Evolutionary conservation across 345 rosid species (phyloP).

Genomic region (Psidium friedrichsthalianum): DNA sequence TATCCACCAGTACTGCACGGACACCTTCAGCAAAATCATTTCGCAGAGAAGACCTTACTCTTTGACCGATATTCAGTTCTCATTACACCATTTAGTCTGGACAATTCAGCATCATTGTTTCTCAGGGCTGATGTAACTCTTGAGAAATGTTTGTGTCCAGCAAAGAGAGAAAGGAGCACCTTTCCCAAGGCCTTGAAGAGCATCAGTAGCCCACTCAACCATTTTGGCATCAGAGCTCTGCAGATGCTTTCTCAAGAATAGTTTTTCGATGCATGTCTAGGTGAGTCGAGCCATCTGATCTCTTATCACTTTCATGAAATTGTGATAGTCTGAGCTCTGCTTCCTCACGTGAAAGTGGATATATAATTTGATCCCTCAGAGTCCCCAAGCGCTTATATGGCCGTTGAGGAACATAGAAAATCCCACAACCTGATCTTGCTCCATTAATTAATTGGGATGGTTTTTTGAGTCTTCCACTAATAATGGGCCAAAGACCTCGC

Average conservation of each 20-base stretch:
- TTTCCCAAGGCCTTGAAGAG: slow-evolving; percentile 71
- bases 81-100: slow-evolving; percentile 69
- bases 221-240: too few species aligned
- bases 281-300: slow-evolving; percentile 14
- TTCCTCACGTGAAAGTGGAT: slow-evolving; percentile 85
- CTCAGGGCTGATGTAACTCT: slow-evolving; percentile 58
- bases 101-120: slow-evolving; percentile 39
- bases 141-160: slow-evolving; percentile 68
- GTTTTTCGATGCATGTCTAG: slow-evolving; percentile 55
- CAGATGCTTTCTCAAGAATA: too few species aligned
- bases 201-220: slow-evolving; percentile 75
- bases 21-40: slow-evolving; percentile 86
- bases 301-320: slow-evolving; percentile 45
- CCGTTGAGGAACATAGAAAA: slow-evolving; percentile 87
- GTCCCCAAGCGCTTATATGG: slow-evolving; percentile 98
- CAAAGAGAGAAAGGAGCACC: slow-evolving; percentile 92
- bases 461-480: slow-evolving; percentile 62
- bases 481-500: slow-evolving; percentile 91
- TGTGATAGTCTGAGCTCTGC: slow-evolving; percentile 45
- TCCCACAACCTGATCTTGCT: slow-evolving; percentile 49
- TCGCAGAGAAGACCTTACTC: slow-evolving; percentile 61
- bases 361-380: slow-evolving; percentile 95
- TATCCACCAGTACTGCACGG: slow-evolving; percentile 88
- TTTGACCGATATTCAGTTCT: slow-evolving; percentile 79
- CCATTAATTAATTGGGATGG: slow-evolving; percentile 46